Evolutionary conservation across 2,329 filamentous ascomycete species (phyloP).

Genomic region (Botrytis porri): DNA sequence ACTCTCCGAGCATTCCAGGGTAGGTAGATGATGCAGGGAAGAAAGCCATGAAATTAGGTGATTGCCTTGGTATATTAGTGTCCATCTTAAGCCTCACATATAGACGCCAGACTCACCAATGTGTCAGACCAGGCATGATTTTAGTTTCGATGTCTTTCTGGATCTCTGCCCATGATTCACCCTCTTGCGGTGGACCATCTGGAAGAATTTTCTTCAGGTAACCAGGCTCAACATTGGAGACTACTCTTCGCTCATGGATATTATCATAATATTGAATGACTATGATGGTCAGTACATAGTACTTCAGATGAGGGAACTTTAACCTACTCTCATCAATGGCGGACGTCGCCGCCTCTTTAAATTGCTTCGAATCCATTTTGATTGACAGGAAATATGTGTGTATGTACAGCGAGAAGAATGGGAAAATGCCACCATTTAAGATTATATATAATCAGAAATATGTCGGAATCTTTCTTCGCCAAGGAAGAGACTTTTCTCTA

Average conservation of each 20-base stretch:
- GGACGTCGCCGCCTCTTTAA: constrained; percentile 71
- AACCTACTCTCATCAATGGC: constrained; percentile 78
- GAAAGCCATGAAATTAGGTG: constrained; percentile 93
- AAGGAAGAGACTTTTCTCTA: background rate
- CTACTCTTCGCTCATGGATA: constrained; percentile 65
- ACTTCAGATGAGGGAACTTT: background rate
- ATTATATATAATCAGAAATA: background rate
- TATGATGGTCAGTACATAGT: constrained; percentile 41
- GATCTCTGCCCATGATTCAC: constrained; percentile 74
- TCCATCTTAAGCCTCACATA: background rate
- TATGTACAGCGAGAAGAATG: background rate
- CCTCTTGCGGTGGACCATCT: constrained; percentile 57
- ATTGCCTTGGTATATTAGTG: constrained; percentile 54
- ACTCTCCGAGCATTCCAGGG: constrained; percentile 83
- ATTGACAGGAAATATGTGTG: background rate
- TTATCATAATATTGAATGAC: constrained; percentile 82
- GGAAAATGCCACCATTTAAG: background rate
- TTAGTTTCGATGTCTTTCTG: constrained; percentile 79
- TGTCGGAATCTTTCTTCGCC: background rate
- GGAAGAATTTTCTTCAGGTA: constrained; percentile 83
- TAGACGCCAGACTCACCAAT: constrained; percentile 56
- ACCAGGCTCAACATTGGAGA: constrained; percentile 77
- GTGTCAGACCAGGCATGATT: constrained; percentile 88
- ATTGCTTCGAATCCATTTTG: constrained; percentile 77
- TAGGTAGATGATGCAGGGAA: constrained; percentile 82